Base-by-base conservation (phyloP, 1,284 basidiomycete genomes). In the Phenoliferia sp. region DNA sequence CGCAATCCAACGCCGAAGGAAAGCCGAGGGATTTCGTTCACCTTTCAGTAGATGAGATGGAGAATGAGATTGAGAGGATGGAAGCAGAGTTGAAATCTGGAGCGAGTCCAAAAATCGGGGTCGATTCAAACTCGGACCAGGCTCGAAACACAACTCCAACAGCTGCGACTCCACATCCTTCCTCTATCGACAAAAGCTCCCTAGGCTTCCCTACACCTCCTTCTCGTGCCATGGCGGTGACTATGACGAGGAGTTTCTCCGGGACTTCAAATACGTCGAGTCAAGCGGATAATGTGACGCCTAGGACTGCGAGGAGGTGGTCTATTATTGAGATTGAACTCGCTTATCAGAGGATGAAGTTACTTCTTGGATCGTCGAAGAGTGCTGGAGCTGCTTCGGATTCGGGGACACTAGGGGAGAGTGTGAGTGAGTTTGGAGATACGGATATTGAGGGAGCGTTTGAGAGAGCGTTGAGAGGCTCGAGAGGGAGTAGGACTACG, bases 31-130 rank as follows among this genome's bases (percentile, higher is more conserved):
- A n/a, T n/a, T n/a, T n/a, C n/a, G n/a, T n/a, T n/a, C 61, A 26
- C 1, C 35, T 73, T 9, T 66, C 71, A 10, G 54, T 73, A 29
- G 69, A 65, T 6, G 61, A 71, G 48, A 73, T 73, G 71, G 67
- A 73, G 62, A 50, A 56, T 12, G 71, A 73, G 48, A 69, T 73
- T 32, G 56, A 39, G 1, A 59, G 64, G 2, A 73, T 73, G 67
- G 69, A 71, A 50, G 57, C 59, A 3, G 71, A 71, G 33, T 71
- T 0, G 65, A 63, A 0, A 32, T 61, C 5, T 50, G 39, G 0
- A 64, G 65, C n/a, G n/a, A n/a, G n/a, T n/a, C n/a, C n/a, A n/a
- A n/a, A n/a, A n/a, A n/a, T 7, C 57, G 56, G 2, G 56, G 58
- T 3, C 44, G 28, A 3, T 64, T 60, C 52, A 34, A 31, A 16